phyloP scores from a whole-genome alignment of 2,329 filamentous ascomycete species.

The Penicillium sp. region DNA sequence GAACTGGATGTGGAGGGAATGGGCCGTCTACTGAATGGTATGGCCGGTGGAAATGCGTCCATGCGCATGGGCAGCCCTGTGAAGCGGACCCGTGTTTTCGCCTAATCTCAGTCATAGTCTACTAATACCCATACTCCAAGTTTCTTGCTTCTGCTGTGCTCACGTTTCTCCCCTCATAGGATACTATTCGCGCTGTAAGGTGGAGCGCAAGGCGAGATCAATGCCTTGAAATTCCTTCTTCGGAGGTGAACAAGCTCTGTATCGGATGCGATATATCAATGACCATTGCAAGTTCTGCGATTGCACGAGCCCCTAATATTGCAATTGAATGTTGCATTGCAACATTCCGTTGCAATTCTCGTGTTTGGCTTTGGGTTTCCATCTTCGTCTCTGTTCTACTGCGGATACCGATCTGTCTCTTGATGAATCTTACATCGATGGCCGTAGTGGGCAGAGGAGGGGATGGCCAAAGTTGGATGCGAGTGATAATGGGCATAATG shows the following conservation, averaged over 20 bases:
- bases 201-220: constrained; percentile 55
- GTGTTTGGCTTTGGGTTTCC: constrained; percentile 14
- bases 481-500: constrained; percentile 16
- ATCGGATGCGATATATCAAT: constrained; percentile 54
- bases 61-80: constrained; percentile 38
- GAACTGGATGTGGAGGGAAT: constrained; percentile 51
- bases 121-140: constrained; percentile 34
- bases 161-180: constrained; percentile 10
- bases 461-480: constrained; percentile 9
- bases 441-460: constrained; percentile 3
- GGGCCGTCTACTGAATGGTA: constrained; percentile 47
- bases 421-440: constrained; percentile 19
- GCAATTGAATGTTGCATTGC: constrained; percentile 8
- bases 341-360: constrained; percentile 12
- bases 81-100: constrained; percentile 39
- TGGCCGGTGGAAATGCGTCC: constrained; percentile 36
- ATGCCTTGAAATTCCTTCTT: constrained; percentile 50
- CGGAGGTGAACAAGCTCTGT: constrained; percentile 49
- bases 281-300: constrained; percentile 14
- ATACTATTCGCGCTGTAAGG: constrained; percentile 49
- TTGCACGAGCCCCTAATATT: constrained; percentile 14
- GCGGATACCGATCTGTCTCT: constrained; percentile 25
- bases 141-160: constrained; percentile 5
- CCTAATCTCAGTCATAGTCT: constrained; percentile 31
- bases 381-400: constrained; percentile 9